These are phyloP conservation scores for Aureobasidium sp. DNA, from an alignment of 2,329 filamentous ascomycete species.

Conservation along the genomic window DNA sequence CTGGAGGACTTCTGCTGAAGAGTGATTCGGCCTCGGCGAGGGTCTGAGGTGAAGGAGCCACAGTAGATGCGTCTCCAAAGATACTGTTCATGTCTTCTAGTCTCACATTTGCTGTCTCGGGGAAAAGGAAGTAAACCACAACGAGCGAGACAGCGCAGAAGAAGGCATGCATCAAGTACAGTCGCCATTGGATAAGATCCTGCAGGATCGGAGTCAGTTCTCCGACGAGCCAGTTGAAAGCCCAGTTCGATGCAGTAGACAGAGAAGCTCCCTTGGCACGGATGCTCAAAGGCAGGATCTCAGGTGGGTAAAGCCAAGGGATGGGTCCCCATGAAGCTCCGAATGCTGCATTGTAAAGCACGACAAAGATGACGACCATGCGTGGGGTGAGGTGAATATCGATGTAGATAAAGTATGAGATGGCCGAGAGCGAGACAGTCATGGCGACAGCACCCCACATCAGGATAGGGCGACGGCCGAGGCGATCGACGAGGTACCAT, in stretches of 20 bases:
- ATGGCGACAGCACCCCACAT: slow-evolving; percentile 84
- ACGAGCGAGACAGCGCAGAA: slow-evolving; percentile 95
- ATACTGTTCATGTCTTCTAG: slow-evolving; percentile 94
- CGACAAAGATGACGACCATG: slow-evolving; percentile 87
- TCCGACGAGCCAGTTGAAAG: slow-evolving; percentile 95
- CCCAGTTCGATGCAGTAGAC: slow-evolving; percentile 95
- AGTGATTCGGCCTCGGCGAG: slow-evolving; percentile 75
- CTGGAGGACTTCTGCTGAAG: slow-evolving; percentile 71
- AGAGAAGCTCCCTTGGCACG: slow-evolving; percentile 94
- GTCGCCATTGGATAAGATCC: slow-evolving; percentile 82
- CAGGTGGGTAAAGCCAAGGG: slow-evolving; percentile 96
- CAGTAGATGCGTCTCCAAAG: slow-evolving; percentile 86
- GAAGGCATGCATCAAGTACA: slow-evolving; percentile 93
- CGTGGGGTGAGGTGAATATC: slow-evolving; percentile 70
- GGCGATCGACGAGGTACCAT: slow-evolving; percentile 92
- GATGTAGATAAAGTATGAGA: slow-evolving; percentile 93
- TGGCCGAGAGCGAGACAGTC: slow-evolving; percentile 76
- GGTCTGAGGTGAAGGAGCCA: slow-evolving; percentile 68
- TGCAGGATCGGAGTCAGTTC: slow-evolving; percentile 92
- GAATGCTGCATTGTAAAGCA: slow-evolving; percentile 97
- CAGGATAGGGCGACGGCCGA: slow-evolving; percentile 82
- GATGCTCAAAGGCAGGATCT: slow-evolving; percentile 94
- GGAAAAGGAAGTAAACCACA: slow-evolving; percentile 95
- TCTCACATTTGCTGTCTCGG: slow-evolving; percentile 89
- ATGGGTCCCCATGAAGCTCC: slow-evolving; percentile 98